phyloP scores from a whole-genome alignment of 2,329 filamentous ascomycete species.

The Aspergillus glaucus region DNA sequence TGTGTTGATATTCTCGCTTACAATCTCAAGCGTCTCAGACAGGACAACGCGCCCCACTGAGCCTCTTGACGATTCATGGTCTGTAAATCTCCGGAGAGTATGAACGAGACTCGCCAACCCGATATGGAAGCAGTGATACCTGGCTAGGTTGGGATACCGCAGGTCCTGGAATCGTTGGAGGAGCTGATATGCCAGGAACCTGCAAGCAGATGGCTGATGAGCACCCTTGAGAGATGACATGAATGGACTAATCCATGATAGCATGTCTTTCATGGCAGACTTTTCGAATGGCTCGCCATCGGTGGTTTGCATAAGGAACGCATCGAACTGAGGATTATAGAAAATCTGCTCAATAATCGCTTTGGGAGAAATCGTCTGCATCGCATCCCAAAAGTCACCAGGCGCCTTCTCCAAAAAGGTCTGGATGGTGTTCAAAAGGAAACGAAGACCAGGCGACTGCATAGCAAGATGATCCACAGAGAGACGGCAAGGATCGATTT shows the following conservation, averaged over 20 bases:
- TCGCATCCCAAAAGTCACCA: constrained; percentile 79
- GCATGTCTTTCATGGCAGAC: constrained; percentile 56
- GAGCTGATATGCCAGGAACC: constrained; percentile 69
- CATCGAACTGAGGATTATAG: constrained; percentile 61
- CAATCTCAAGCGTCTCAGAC: constrained; percentile 43
- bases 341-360: constrained; percentile 81
- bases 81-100: constrained; percentile 43
- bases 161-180: constrained; percentile 52
- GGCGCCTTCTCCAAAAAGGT: constrained; percentile 68
- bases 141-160: constrained; percentile 35
- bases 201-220: constrained; percentile 72
- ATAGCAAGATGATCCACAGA: constrained; percentile 61
- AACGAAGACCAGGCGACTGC: constrained; percentile 57
- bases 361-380: constrained; percentile 72
- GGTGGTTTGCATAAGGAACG: constrained; percentile 46
- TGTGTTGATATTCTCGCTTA: constrained; percentile 45
- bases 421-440: constrained; percentile 64
- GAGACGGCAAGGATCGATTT: constrained; percentile 59
- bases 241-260: constrained; percentile 73
- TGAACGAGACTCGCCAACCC: constrained; percentile 41
- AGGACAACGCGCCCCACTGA: constrained; percentile 44
- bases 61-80: constrained; percentile 39
- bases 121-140: constrained; percentile 41
- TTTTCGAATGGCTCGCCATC: constrained; percentile 49
- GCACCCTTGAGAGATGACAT: constrained; percentile 68